phyloP scores from a whole-genome alignment of 2,329 filamentous ascomycete species.

The Stagonosporopsis cucurbitacearum region DNA sequence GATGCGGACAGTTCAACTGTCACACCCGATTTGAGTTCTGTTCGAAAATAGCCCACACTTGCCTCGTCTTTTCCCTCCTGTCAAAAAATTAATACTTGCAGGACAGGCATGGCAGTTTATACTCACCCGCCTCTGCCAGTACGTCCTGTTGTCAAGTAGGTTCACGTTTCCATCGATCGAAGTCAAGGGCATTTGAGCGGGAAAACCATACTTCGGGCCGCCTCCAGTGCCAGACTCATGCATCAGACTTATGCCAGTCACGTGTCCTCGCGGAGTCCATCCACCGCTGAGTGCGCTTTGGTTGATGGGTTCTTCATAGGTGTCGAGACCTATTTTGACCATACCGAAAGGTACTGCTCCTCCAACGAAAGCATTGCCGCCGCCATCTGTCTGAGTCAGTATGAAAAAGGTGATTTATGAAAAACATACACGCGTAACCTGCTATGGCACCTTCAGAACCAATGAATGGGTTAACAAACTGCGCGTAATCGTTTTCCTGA shows the following conservation, averaged over 20 bases:
- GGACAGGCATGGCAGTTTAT: too few relatives aligned
- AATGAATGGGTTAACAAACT: slow-evolving; percentile 55
- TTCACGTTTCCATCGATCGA: slow-evolving; percentile 51
- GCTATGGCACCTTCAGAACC: slow-evolving; percentile 55
- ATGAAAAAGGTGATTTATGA: background rate
- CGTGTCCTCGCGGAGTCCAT: slow-evolving; percentile 50
- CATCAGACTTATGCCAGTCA: slow-evolving; percentile 50
- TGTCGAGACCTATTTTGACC: slow-evolving; percentile 52
- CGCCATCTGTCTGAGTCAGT: slow-evolving; percentile 40
- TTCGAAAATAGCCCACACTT: slow-evolving; percentile 47
- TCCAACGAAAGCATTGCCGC: slow-evolving; percentile 51
- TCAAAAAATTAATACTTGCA: background rate
- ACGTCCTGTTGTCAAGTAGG: slow-evolving; percentile 51
- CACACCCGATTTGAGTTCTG: slow-evolving; percentile 44
- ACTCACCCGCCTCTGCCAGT: slow-evolving; percentile 47
- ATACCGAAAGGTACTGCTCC: slow-evolving; percentile 49
- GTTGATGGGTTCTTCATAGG: slow-evolving; percentile 45
- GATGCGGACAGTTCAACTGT: slow-evolving; percentile 46
- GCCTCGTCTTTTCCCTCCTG: slow-evolving; percentile 42
- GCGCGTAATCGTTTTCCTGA: slow-evolving; percentile 39
- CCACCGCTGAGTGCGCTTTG: slow-evolving; percentile 50
- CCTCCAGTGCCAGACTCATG: slow-evolving; percentile 49
- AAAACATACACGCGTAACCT: slow-evolving; percentile 44
- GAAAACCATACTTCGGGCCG: slow-evolving; percentile 50
- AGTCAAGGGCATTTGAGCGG: slow-evolving; percentile 52